A percentile compares a stretch with the other conserved stretches of the same genome.
phyloP scores from a whole-genome alignment of 371 early-diverging fungal genomes.

The Conidiobolus incongruus region DNA sequence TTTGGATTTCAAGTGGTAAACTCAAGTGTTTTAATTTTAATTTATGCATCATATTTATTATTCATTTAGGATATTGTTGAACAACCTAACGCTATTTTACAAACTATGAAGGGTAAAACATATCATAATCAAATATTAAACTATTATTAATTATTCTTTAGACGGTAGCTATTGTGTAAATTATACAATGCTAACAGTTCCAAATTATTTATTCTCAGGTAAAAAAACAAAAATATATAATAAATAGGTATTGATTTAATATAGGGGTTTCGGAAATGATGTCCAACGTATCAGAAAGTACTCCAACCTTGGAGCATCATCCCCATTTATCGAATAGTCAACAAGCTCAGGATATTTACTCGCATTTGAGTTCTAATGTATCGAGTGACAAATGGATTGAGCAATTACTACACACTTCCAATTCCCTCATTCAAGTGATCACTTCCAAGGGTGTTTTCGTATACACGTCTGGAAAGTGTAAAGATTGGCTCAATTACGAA shows the following conservation, averaged over 20 bases:
- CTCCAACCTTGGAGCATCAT: too few species aligned
- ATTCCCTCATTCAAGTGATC: slow-evolving; percentile 32
- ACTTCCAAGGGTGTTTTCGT: slow-evolving; percentile 38
- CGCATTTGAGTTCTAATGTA: too few species aligned
- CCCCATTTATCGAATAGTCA: too few species aligned
- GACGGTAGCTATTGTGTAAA: slow-evolving; percentile 30
- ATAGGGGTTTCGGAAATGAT: too few species aligned
- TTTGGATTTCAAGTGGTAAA: slow-evolving; percentile 37
- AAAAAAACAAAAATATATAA: neutral
- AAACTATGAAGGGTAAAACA: slow-evolving; percentile 20
- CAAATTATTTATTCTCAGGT: slow-evolving; percentile 1
- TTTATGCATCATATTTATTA: too few species aligned
- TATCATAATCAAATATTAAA: neutral
- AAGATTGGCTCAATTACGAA: slow-evolving; percentile 20
- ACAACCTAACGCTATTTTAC: slow-evolving; percentile 37
- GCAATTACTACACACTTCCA: slow-evolving; percentile 14
- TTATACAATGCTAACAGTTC: slow-evolving; percentile 12
- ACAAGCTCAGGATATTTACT: too few species aligned
- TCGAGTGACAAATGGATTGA: slow-evolving; percentile 11
- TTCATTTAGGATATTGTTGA: slow-evolving; percentile 31
- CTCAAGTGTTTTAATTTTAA: neutral
- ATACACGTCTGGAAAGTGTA: slow-evolving; percentile 21
- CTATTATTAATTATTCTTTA: neutral
- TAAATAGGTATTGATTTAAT: too few species aligned
- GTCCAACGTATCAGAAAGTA: too few species aligned